A percentile compares a stretch with the other conserved stretches of the same genome.
phyloP scores from a whole-genome alignment of 352 stramenopile genomes.

The Poterioochromonas sp. region DNA sequence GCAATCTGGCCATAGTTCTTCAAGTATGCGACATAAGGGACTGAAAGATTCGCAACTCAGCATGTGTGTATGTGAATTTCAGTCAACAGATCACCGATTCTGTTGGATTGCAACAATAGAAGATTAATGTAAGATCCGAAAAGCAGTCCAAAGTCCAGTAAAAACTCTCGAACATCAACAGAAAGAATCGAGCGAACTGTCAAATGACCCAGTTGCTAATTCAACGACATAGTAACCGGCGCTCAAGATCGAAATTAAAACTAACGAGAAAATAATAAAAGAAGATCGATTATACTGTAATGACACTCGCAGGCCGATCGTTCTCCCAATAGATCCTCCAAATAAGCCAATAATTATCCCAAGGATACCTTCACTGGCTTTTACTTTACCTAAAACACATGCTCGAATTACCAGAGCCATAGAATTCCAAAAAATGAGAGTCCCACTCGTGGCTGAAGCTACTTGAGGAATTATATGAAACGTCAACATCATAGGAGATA shows the following conservation, averaged over 20 bases:
- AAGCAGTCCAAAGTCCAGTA: too few relatives aligned
- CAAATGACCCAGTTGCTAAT: not conserved
- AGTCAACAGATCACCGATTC: too few relatives aligned
- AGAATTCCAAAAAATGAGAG: slow-evolving; percentile 70
- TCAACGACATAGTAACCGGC: not conserved
- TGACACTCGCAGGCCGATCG: not conserved
- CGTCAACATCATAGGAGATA: slow-evolving; percentile 62
- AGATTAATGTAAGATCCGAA: too few relatives aligned
- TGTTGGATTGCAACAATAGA: too few relatives aligned
- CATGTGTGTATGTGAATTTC: too few relatives aligned
- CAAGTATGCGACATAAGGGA: too few relatives aligned
- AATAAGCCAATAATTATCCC: not conserved
- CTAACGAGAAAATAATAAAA: slow-evolving; percentile 7
- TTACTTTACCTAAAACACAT: not conserved
- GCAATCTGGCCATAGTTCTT: too few relatives aligned
- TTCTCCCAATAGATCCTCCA: not conserved
- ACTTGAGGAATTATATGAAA: slow-evolving; percentile 63
- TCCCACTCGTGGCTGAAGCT: slow-evolving; percentile 60
- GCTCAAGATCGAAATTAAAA: not conserved
- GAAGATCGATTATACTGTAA: not conserved
- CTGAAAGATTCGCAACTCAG: too few relatives aligned
- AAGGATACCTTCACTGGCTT: not conserved
- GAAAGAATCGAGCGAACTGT: not conserved
- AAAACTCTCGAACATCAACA: not conserved
- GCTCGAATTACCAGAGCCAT: slow-evolving; percentile 36